Percentiles rank a stretch among this genome's conserved stretches.
Conservation (phyloP, 371 early-diverging fungal species). For the Haplosporangium sp. region DNA sequence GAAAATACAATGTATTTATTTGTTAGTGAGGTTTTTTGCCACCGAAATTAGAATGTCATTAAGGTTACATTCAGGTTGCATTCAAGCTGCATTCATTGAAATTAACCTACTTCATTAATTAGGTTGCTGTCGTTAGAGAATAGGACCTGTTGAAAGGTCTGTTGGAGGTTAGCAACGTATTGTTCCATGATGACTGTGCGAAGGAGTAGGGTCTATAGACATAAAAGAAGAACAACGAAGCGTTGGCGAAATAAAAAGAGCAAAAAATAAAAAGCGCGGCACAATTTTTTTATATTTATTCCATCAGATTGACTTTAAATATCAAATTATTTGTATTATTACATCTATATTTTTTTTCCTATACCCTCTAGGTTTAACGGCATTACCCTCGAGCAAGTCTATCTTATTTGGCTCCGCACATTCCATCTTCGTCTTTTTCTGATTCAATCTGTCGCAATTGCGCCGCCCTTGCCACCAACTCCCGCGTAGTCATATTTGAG, state of each 20-base stretch:
- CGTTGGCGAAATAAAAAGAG: too few relatives aligned
- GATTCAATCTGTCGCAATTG: constrained; percentile 47
- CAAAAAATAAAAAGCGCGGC: constrained; percentile 2
- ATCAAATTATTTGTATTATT: not conserved
- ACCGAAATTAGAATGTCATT: not conserved
- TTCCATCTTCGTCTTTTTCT: constrained; percentile 52
- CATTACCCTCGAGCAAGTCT: too few relatives aligned
- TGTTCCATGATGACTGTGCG: constrained; percentile 34
- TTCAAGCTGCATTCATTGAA: not conserved
- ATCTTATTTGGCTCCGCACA: constrained; percentile 42
- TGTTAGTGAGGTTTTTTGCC: not conserved
- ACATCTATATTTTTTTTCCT: not conserved
- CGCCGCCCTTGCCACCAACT: constrained; percentile 51
- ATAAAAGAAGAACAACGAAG: constrained; percentile 4
- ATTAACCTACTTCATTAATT: constrained; percentile 39
- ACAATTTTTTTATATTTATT: not conserved
- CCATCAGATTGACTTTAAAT: too few relatives aligned
- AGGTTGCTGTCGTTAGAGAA: constrained; percentile 45
- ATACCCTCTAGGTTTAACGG: not conserved
- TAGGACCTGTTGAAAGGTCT: constrained; percentile 44
- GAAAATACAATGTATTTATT: not conserved
- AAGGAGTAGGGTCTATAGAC: not conserved
- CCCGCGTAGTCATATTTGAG: constrained; percentile 31
- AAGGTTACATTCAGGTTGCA: not conserved
- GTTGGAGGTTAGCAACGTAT: constrained; percentile 41